These are phyloP conservation scores for Kluyveromyces lactis DNA, from an alignment of 805 yeast genomes.

Conservation along the genomic window DNA sequence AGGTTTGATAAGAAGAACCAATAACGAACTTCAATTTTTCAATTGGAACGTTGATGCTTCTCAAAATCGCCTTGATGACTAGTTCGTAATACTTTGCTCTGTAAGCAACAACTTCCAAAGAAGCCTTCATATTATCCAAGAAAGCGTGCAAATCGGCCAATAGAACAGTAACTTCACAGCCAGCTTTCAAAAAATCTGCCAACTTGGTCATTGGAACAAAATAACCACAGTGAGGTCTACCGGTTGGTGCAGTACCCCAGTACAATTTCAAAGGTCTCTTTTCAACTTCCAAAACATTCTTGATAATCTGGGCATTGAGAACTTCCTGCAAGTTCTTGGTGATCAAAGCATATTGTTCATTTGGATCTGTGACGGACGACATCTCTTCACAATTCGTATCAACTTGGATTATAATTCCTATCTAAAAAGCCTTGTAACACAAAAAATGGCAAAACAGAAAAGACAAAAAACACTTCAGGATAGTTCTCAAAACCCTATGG, in stretches of 20 bases:
- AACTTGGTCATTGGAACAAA: slow-evolving; percentile 96
- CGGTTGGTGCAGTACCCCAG: slow-evolving; percentile 99
- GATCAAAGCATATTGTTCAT: slow-evolving; percentile 63
- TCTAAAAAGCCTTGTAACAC: slow-evolving; percentile 1
- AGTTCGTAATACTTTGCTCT: slow-evolving; percentile 86
- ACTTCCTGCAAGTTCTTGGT: slow-evolving; percentile 88
- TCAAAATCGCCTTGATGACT: slow-evolving; percentile 76
- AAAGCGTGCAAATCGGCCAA: slow-evolving; percentile 95
- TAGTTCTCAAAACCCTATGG: too few species aligned
- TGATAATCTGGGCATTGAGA: slow-evolving; percentile 78
- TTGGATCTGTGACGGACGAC: slow-evolving; percentile 35
- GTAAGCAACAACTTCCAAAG: slow-evolving; percentile 80
- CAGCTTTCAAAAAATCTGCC: slow-evolving; percentile 92
- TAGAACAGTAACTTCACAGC: slow-evolving; percentile 86
- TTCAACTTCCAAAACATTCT: slow-evolving; percentile 70
- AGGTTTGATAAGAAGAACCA: slow-evolving; percentile 86
- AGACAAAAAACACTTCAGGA: not conserved
- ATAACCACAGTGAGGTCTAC: slow-evolving; percentile 97
- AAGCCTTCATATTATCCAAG: slow-evolving; percentile 97
- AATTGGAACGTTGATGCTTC: slow-evolving; percentile 83
- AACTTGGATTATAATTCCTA: too few species aligned
- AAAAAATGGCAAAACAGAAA: not conserved
- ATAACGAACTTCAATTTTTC: slow-evolving; percentile 75
- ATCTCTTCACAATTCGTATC: slow-evolving; percentile 2
- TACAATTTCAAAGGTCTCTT: slow-evolving; percentile 78